Base-by-base conservation (phyloP, 768 basidiomycete species). In the Leccinum ochraceum region DNA sequence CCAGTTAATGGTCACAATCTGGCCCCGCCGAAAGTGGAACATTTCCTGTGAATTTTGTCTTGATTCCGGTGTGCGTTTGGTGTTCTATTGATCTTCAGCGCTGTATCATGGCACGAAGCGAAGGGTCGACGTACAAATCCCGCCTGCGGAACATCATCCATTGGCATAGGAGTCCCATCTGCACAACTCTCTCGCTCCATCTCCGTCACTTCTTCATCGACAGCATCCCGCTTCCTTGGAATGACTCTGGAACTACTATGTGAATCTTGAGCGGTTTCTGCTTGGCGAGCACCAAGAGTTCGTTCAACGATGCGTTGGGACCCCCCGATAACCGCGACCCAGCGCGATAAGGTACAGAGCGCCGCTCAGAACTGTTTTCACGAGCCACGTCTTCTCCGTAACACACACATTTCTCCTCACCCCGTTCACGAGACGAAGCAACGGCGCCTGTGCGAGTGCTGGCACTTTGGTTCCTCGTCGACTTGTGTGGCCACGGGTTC, bases 231-330 rank as follows among this genome's bases (percentile, higher is more conserved):
- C 34, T 69, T 71, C 58, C 69, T 39, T 55, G 26, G 26, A 28
- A 28, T 7, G 28, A 11, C 13, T 28, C 60, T 13, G 63, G 65
- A 26, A 66, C 2, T 44, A 34, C 64, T 6, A 63, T 4, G 5
- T 11, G 28, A n/a, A 66, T 65, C 57, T 49, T 64, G 4, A 60
- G 32, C n/a, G 63, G 59, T 1, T 42, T 42, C n/a, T 63, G 57
- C 36, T 63, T 60, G 11, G 71, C 67, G 1, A 72, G 57, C 20
- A 39, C 0, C 17, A 28, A 34, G 6, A 73, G 44, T 34, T 73
- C 62, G 1, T 54, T 46, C 53, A 69, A 3, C 20, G 67, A 63
- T 6, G 71, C 69, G 13, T 37, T 36, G 5, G 67, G 68, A 0
- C 71, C 71, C 16, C 71, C 71, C 13, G 44, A 13, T 13, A 48